phyloP scores from a whole-genome alignment of 176 grass and related monocot species.

The Oryza rufipogon region DNA sequence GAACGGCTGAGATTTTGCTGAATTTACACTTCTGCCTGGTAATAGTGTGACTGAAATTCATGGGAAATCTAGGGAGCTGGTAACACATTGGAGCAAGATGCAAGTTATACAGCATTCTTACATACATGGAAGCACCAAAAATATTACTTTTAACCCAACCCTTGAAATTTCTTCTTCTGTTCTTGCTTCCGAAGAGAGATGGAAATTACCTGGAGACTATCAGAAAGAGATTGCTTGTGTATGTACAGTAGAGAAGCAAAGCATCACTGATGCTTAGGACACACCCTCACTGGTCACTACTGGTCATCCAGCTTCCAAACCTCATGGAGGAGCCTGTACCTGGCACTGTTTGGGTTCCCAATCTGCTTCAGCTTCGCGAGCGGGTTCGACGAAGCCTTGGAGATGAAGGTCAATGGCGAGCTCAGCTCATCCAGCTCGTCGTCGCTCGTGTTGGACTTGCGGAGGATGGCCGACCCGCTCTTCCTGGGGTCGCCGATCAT shows the following conservation, averaged over 20 bases:
- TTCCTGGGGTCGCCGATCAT: conserved; percentile 70
- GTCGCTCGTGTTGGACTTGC: conserved; percentile 85
- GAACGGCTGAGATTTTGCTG: neutral
- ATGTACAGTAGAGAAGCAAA: conserved; percentile 11
- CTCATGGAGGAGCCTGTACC: conserved; percentile 83
- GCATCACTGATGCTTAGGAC: neutral
- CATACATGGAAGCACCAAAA: neutral
- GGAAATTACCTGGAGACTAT: neutral
- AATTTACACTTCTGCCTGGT: too few species aligned
- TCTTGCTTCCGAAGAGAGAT: conserved; percentile 6
- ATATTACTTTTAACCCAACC: neutral
- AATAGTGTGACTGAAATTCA: too few species aligned
- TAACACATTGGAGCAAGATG: too few species aligned
- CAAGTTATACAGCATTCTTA: neutral
- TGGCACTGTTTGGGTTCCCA: conserved; percentile 44
- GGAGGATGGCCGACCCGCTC: conserved; percentile 68
- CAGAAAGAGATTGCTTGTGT: neutral
- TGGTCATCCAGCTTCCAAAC: conserved; percentile 85
- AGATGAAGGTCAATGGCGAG: conserved; percentile 71
- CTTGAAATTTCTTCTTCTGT: neutral
- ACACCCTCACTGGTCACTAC: neutral
- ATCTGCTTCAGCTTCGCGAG: conserved; percentile 56
- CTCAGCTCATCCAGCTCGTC: conserved; percentile 91
- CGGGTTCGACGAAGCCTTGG: conserved; percentile 47
- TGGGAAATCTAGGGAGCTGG: too few species aligned